Percentiles rank a stretch among this genome's conserved stretches.
Evolutionary conservation across 2,329 filamentous ascomycete species (phyloP).

Genomic region (Penicillium sp.): DNA sequence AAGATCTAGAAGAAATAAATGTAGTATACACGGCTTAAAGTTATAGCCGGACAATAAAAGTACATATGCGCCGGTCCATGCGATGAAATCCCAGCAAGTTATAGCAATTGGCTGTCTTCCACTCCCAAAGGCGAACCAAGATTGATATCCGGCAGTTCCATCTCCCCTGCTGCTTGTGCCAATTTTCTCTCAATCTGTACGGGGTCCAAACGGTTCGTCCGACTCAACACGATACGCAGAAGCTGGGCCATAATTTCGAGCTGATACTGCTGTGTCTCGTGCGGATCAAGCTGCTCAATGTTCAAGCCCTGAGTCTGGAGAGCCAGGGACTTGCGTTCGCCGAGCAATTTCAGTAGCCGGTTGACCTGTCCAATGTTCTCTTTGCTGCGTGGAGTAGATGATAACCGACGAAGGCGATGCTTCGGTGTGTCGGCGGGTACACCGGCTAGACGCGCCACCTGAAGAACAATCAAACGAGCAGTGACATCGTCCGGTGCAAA

Average conservation of each 20-base stretch:
- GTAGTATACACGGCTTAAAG: constrained; percentile 14
- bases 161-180: constrained; percentile 35
- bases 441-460: constrained; percentile 48
- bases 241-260: constrained; percentile 45
- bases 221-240: constrained; percentile 41
- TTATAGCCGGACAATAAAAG: not conserved
- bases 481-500: constrained; percentile 49
- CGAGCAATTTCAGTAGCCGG: constrained; percentile 47
- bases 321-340: constrained; percentile 35
- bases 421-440: constrained; percentile 34
- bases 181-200: constrained; percentile 36
- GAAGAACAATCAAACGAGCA: constrained; percentile 49
- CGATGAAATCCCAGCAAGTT: constrained; percentile 6
- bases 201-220: constrained; percentile 26
- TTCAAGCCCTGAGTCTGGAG: constrained; percentile 33
- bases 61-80: constrained; percentile 15
- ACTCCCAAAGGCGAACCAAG: constrained; percentile 30
- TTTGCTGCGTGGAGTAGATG: constrained; percentile 42
- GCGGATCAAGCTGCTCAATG: constrained; percentile 37
- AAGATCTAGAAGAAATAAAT: not conserved
- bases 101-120: constrained; percentile 27
- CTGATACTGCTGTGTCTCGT: constrained; percentile 41
- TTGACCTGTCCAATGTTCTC: constrained; percentile 47
- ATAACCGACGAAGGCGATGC: constrained; percentile 42
- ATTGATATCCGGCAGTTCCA: constrained; percentile 35